Base-by-base conservation (phyloP, 306 rosid genomes). In the Luffa aegyptiaca region DNA sequence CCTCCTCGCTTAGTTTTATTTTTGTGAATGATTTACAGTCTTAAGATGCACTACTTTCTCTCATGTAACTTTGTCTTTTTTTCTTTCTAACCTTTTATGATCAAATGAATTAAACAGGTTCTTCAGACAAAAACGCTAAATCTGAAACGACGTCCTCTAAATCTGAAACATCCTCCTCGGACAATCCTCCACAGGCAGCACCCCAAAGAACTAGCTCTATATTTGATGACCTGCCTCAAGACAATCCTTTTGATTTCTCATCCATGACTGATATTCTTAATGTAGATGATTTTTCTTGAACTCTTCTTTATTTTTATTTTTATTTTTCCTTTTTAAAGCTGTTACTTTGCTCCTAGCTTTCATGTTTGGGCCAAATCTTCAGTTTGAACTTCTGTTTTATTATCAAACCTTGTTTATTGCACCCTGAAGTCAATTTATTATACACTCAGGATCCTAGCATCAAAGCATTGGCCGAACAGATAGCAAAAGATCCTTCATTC, bases 391-490 rank as follows among this genome's bases (percentile, higher is more conserved):
- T 18, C 7, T 44, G 18, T 39, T 71, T n/a, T 71, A 65, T 65
- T 46, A 46, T 6, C 13, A 21, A 46, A 46, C 77, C n/a, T 46
- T 70, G 76, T 21, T 42, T 14, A 13, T 44, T 70, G 55, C 35
- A 42, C 55, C 21, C 36, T 71, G 57, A 71, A 26, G 52, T 71
- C 17, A 75, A 81, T 81, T 39, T 78, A 55, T 63, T 56, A 18
- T 85, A 82, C 62, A 35, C 64, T 55, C 80, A 95, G 99, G 99
- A 95, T 93, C 99, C 99, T 83, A 95, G 97, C 85, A 88, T 95
- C 85, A 95, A 95, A 88, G 97, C 91, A 14, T 85, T 95, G 80
- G 99, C 99, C 81, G 97, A 95, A 84, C 97, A 95, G 85, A 93
- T 96, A 83, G 91, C 99, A 41, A 88, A 87, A 85, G 99, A 96